Percentiles rank a stretch among this genome's conserved stretches.
These are phyloP conservation scores for Paraurostyla sp. DNA, from an alignment of 73 alveolate species.

Conservation along the genomic window DNA sequence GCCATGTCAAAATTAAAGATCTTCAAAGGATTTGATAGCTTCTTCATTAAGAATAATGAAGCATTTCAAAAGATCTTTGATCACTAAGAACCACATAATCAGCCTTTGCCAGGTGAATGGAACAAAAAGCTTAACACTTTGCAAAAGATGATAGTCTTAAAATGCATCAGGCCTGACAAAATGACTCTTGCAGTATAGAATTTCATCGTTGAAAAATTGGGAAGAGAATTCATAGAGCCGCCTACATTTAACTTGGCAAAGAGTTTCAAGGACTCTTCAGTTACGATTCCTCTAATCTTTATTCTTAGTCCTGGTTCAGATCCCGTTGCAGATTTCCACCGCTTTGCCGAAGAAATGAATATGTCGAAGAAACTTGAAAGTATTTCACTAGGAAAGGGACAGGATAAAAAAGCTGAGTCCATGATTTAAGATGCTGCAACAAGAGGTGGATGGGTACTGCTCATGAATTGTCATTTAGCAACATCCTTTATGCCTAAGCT, in stretches of 20 bases:
- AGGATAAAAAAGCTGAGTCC: constrained; percentile 99
- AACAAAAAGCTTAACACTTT: constrained; percentile 91
- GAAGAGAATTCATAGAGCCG: constrained; percentile 98
- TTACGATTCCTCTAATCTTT: constrained; percentile 99
- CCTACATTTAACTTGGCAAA: constrained; percentile 99
- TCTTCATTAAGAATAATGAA: constrained; percentile 86
- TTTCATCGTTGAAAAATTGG: constrained; percentile 96
- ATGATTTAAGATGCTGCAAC: constrained; percentile 96
- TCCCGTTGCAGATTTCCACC: constrained; percentile 98
- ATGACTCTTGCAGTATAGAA: constrained; percentile 90
- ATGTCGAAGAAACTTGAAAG: constrained; percentile 97
- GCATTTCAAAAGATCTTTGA: constrained; percentile 90
- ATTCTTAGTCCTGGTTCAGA: constrained; percentile 99
- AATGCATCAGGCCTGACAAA: constrained; percentile 97
- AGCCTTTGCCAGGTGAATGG: constrained; percentile 97
- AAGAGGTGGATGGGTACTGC: constrained; percentile 99
- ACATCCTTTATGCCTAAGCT: constrained; percentile 99
- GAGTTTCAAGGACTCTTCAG: constrained; percentile 97
- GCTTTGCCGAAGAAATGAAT: constrained; percentile 99
- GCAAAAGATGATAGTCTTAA: constrained; percentile 91
- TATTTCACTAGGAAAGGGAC: constrained; percentile 99
- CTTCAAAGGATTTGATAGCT: constrained; percentile 93
- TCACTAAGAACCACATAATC: constrained; percentile 91
- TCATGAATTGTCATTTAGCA: constrained; percentile 99
- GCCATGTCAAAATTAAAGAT: constrained; percentile 90